Evolutionary conservation across 345 rosid genomes (phyloP).

Genomic region (Clausena lansium): DNA sequence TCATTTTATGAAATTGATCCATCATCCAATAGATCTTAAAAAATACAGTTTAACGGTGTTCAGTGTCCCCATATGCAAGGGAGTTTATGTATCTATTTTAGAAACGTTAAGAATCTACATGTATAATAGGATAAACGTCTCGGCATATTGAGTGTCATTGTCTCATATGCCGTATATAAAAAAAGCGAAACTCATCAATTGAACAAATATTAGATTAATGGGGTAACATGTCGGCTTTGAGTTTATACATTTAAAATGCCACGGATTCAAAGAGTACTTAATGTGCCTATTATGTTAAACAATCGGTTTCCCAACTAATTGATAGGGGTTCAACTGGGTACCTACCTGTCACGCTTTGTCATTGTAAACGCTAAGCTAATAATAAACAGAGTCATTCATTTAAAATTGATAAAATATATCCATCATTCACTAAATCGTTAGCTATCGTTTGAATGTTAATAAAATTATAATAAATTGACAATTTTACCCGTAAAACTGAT

Average conservation of each 20-base stretch:
- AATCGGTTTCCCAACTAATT: neutral
- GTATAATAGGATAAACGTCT: too few species aligned
- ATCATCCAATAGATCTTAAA: too few species aligned
- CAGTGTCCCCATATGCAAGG: rapidly evolving
- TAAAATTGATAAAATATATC: too few species aligned
- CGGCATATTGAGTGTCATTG: neutral
- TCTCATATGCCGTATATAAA: neutral
- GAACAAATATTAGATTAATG: neutral
- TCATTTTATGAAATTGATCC: too few species aligned
- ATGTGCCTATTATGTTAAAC: neutral
- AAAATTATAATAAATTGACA: too few species aligned
- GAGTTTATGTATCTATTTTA: too few species aligned
- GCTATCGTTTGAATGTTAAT: too few species aligned
- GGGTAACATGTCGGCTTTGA: neutral
- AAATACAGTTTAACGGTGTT: too few species aligned
- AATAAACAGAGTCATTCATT: neutral
- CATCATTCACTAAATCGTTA: too few species aligned
- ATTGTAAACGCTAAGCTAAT: neutral
- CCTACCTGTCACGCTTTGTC: neutral
- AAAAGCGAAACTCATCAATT: neutral
- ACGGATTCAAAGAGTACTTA: neutral
- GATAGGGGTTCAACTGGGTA: neutral
- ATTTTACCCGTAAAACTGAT: too few species aligned
- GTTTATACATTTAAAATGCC: neutral
- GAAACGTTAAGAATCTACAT: too few species aligned